Base-by-base conservation (phyloP, 768 basidiomycete genomes). In the Porpolomopsis calyptriformis region DNA sequence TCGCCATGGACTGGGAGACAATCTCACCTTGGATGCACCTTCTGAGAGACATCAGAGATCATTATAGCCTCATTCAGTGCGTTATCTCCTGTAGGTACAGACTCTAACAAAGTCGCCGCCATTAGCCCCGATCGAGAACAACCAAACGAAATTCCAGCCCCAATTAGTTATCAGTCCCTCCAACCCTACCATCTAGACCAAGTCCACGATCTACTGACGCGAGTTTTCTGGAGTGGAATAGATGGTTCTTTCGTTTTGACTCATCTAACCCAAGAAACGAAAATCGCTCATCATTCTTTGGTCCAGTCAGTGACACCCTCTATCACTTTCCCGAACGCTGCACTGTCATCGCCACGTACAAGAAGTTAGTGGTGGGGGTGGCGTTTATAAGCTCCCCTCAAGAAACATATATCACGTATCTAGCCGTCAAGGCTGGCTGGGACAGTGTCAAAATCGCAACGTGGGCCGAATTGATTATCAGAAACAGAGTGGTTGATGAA, bases 341-440 rank as follows among this genome's bases (percentile, higher is more conserved):
- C 37, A 89, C 86, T 0, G 71, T 90, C n/a, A 66, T 90, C 22
- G 85, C 83, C 3, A 70, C 68, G 48, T 87, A 87, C 62, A 81
- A 78, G 48, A 62, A 64, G 40, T 66, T 87, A 9, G 83, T 90
- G 4, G 71, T 89, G 6, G 87, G 87, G 12, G 74, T 23, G 11
- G 47, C 23, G 62, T 76, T 14, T 84, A 63, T 88, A 48, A 85
- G 80, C 59, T 86, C 83, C 19, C 87, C 87, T 0, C 73, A 74
- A 40, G 83, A 87, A 58, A 80, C 83, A 2, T 90, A 90, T 54
- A 85, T 90, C 44, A 87, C 85, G 16, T 90, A 87, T 51, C 69
- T 90, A 12, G 81, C 72, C 31, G 87, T 90, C 41, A 79, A 73
- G 53, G 69, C 79, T 14, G 85, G 87, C 8, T 90, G 86, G 86